Percentiles rank a stretch among this genome's conserved stretches.
These are phyloP conservation scores for Lactarius vividus DNA, from an alignment of 768 basidiomycete genomes.

Conservation along the genomic window DNA sequence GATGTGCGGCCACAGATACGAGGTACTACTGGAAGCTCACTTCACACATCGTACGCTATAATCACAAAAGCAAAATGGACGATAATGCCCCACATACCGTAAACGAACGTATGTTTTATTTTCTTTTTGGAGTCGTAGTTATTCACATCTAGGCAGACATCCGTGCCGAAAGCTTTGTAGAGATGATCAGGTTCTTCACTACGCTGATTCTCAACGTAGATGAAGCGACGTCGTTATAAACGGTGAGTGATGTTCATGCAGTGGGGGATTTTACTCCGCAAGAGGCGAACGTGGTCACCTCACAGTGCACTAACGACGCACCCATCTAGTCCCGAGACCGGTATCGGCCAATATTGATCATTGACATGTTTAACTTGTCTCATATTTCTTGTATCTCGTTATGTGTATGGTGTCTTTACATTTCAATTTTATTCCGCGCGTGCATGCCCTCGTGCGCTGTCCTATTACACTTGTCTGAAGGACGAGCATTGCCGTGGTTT, in stretches of 20 bases:
- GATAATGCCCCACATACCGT: constrained; percentile 58
- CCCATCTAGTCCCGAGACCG: too few species aligned
- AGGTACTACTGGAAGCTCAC: constrained; percentile 26
- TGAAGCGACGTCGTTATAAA: constrained; percentile 36
- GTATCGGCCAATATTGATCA: too few species aligned
- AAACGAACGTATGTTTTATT: constrained; percentile 56
- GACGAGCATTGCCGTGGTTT: too few species aligned
- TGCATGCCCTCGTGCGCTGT: too few species aligned
- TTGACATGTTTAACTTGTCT: too few species aligned
- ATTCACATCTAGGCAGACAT: constrained; percentile 39
- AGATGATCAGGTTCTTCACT: constrained; percentile 64
- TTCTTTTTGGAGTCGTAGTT: not conserved
- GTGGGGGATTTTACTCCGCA: too few species aligned
- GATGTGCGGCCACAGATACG: constrained; percentile 19
- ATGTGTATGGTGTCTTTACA: too few species aligned
- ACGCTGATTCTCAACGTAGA: constrained; percentile 67
- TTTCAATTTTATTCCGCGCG: too few species aligned
- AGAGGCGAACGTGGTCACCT: not conserved
- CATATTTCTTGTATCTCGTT: too few species aligned
- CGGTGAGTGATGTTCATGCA: not conserved
- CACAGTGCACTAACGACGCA: too few species aligned
- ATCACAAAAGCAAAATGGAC: constrained; percentile 29
- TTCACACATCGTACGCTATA: constrained; percentile 24
- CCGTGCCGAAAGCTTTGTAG: constrained; percentile 50
- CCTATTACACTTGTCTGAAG: too few species aligned